Evolutionary conservation across 2,329 filamentous ascomycete species (phyloP), one percentile per base, ranked within the genome.

Genomic region (Stagonosporopsis chrysanthemi): DNA sequence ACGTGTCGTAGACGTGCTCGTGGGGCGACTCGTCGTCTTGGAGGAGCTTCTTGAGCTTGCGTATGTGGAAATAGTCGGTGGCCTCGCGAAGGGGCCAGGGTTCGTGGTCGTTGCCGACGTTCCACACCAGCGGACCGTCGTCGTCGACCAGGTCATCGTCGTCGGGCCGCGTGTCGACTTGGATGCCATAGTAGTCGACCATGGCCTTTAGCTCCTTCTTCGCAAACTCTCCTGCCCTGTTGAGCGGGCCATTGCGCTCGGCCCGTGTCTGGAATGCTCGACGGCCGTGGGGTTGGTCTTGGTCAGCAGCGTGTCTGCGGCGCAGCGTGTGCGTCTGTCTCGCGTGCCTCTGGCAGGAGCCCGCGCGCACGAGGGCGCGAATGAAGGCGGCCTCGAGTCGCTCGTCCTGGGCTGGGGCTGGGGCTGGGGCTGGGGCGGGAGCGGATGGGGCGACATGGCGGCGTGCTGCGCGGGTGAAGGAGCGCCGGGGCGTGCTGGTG

Each of bases 1-100:
- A 89, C 0, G 80, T 75, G 14, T 79, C 70, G 68, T 82, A 88
- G 5, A 88, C 69, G 11, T 78, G 74, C 45, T 82, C 76, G 55
- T 82, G 82, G 35, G 69, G 57, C 15, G 78, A 77, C 17, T 74
- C 67, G 35, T 80, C 75, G 54, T 82, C 74, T 42, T 75, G 61
- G 39, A 86, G 68, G 31, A 82, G 67, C 47, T 77, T 73, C 58
- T 73, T 62, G 19, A 77, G 52, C 17, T 62, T 62, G 38, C 66
- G 65, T 53, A 78, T 70, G 50, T 79, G 74, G 12, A 68, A 68
- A 14, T 65, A 69, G 45, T 77, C 76, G 22, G 74, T 64, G 29
- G 49, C 33, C 65, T 71, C 68, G 50, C 62, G 65, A 2, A 72
- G 57, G 1, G 73, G 70, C 73, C 70, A 76, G 8, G 73, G 73